Evolutionary conservation across 2,329 filamentous ascomycete genomes (phyloP).

Genomic region (Aspergillus ustus): DNA sequence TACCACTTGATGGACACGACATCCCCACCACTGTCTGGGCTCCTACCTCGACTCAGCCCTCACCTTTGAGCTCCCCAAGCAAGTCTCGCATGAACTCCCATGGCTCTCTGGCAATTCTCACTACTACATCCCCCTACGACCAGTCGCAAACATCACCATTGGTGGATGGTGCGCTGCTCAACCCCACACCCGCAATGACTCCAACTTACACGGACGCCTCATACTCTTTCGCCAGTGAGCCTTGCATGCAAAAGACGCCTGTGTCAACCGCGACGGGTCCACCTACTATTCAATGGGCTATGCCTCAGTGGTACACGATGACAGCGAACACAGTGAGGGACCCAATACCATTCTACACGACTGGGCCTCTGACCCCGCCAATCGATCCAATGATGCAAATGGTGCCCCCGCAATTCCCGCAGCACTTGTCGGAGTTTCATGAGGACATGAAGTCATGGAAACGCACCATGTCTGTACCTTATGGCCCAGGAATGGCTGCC

Average conservation of each 20-base stretch:
- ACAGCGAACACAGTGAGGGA: slow-evolving; percentile 22
- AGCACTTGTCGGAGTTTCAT: slow-evolving; percentile 25
- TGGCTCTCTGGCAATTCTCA: slow-evolving; percentile 27
- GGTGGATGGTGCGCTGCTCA: slow-evolving; percentile 31
- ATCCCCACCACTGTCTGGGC: slow-evolving; percentile 26
- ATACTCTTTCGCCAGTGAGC: slow-evolving; percentile 34
- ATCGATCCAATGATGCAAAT: slow-evolving; percentile 31
- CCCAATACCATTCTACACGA: slow-evolving; percentile 31
- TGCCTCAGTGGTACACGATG: slow-evolving; percentile 37
- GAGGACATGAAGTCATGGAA: slow-evolving; percentile 35
- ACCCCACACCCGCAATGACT: slow-evolving; percentile 31
- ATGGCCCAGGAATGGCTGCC: slow-evolving; percentile 24
- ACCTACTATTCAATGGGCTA: slow-evolving; percentile 30
- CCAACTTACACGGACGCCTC: slow-evolving; percentile 29
- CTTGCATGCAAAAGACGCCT: slow-evolving; percentile 33
- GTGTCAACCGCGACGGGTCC: slow-evolving; percentile 27
- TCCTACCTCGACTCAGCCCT: slow-evolving; percentile 25
- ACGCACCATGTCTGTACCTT: slow-evolving; percentile 34
- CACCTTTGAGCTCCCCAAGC: slow-evolving; percentile 30
- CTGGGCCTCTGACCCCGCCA: slow-evolving; percentile 30
- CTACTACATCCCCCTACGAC: slow-evolving; percentile 32
- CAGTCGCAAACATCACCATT: slow-evolving; percentile 32
- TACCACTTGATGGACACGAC: slow-evolving; percentile 18
- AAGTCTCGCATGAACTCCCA: slow-evolving; percentile 29
- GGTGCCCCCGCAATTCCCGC: slow-evolving; percentile 28